Percentiles rank a stretch among this genome's conserved stretches.
phyloP scores from a whole-genome alignment of 225 moss, liverwort and hornwort species.

The Marchantia paleacea region DNA sequence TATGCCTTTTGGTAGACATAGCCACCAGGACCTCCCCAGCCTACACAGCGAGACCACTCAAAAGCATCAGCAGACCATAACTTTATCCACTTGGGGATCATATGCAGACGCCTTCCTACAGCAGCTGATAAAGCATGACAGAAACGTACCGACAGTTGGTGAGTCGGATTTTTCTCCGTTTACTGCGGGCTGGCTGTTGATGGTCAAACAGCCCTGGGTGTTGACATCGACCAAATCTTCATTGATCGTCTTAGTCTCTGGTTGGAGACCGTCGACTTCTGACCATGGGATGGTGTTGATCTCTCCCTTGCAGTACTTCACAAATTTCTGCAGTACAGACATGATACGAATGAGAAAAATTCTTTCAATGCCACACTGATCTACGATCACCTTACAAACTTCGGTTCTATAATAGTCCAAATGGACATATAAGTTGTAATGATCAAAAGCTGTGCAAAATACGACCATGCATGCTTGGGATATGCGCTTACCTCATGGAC shows the following conservation, averaged over 20 bases:
- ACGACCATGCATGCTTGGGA: background rate
- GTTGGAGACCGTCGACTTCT: conserved; percentile 88
- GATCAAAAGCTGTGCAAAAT: background rate
- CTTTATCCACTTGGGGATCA: background rate
- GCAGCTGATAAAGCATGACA: background rate
- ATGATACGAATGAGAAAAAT: background rate
- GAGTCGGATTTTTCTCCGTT: conserved; percentile 95
- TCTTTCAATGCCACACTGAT: background rate
- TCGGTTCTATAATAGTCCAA: background rate
- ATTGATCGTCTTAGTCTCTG: conserved; percentile 82
- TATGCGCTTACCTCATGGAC: conserved; percentile 43
- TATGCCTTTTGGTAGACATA: conserved; percentile 99
- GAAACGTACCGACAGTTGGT: conserved; percentile 61
- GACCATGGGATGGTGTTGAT: conserved; percentile 93
- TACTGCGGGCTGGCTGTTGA: conserved; percentile 95
- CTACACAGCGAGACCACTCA: conserved; percentile 32
- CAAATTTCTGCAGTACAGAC: conserved; percentile 42
- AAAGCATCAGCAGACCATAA: background rate
- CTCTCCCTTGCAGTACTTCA: conserved; percentile 71
- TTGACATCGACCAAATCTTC: conserved; percentile 73
- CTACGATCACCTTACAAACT: background rate
- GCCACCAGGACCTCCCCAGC: conserved; percentile 96
- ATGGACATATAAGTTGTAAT: too few relatives aligned
- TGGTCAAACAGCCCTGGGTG: conserved; percentile 70
- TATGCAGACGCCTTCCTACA: background rate